Evolutionary conservation across 164 flowering plant genomes (phyloP).

Genomic region (Annona cherimola): DNA sequence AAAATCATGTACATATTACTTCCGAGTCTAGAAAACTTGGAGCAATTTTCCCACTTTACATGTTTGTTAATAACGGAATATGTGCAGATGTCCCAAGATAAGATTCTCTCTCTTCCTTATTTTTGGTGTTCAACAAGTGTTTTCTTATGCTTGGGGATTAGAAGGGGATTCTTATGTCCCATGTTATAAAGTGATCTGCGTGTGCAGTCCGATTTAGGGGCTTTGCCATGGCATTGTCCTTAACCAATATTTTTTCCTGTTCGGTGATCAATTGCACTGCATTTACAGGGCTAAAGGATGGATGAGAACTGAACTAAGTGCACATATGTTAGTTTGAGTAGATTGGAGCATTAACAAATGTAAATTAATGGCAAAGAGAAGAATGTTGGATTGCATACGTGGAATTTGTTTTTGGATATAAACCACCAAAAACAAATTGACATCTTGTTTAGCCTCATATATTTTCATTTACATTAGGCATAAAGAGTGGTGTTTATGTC

Average conservation of each 20-base stretch:
- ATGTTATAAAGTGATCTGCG: neutral
- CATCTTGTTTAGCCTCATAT: neutral
- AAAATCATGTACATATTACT: neutral
- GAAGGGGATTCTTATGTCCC: neutral
- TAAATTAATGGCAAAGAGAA: no score
- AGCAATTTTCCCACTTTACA: neutral
- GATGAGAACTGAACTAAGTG: neutral
- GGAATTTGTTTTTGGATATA: neutral
- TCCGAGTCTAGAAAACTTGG: neutral
- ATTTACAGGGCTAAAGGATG: neutral
- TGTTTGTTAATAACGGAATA: neutral
- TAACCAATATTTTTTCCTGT: neutral
- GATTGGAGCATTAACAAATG: no score
- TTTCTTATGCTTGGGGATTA: neutral
- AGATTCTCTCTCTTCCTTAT: no score
- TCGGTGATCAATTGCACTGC: neutral
- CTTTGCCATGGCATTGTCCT: neutral
- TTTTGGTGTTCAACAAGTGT: neutral
- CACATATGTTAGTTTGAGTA: neutral
- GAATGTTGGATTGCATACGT: neutral
- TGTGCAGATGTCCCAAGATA: neutral
- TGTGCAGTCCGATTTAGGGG: neutral
- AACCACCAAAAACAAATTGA: neutral
- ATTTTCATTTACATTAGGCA: no score
- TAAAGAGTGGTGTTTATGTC: slow-evolving; percentile 2